A percentile compares a stretch with the other conserved stretches of the same genome.
Evolutionary conservation across 140 eudicot genomes (phyloP).

Genomic region (Stevia rebaudiana): DNA sequence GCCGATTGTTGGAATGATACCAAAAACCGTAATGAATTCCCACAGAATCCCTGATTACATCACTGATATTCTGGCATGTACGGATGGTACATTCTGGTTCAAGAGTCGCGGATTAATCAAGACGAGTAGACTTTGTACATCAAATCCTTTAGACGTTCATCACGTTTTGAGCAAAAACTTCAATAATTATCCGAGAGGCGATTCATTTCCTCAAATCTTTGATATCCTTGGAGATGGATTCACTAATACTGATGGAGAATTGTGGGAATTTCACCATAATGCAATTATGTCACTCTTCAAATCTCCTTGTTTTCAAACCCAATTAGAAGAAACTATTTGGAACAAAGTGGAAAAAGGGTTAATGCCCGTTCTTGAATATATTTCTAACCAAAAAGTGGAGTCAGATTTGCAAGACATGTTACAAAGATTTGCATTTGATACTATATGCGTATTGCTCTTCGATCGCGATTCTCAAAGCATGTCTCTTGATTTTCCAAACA

Average conservation of each 20-base stretch:
- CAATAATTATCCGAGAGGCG: constrained; percentile 32
- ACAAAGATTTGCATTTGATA: constrained; percentile 41
- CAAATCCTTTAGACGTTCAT: constrained; percentile 31
- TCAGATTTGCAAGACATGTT: constrained; percentile 41
- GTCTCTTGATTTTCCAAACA: constrained; percentile 1
- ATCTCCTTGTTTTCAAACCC: constrained; percentile 6
- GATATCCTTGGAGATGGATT: constrained; percentile 37
- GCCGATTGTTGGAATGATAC: constrained; percentile 11
- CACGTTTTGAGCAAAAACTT: constrained; percentile 14
- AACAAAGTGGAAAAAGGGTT: constrained; percentile 32
- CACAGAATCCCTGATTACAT: constrained; percentile 30
- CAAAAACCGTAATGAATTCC: neutral
- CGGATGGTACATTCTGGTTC: neutral
- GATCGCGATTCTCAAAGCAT: constrained; percentile 28
- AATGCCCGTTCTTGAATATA: constrained; percentile 26
- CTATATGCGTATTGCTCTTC: constrained; percentile 17
- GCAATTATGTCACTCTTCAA: constrained; percentile 8
- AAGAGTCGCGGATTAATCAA: constrained; percentile 20
- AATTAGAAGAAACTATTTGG: constrained; percentile 6
- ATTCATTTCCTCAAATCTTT: constrained; percentile 19
- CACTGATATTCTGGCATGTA: neutral
- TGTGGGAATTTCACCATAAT: constrained; percentile 35
- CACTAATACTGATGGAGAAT: constrained; percentile 16
- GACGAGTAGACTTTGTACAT: constrained; percentile 11
- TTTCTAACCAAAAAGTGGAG: neutral